These are phyloP conservation scores for Candida ortonii DNA, from an alignment of 805 yeast species.

Conservation along the genomic window DNA sequence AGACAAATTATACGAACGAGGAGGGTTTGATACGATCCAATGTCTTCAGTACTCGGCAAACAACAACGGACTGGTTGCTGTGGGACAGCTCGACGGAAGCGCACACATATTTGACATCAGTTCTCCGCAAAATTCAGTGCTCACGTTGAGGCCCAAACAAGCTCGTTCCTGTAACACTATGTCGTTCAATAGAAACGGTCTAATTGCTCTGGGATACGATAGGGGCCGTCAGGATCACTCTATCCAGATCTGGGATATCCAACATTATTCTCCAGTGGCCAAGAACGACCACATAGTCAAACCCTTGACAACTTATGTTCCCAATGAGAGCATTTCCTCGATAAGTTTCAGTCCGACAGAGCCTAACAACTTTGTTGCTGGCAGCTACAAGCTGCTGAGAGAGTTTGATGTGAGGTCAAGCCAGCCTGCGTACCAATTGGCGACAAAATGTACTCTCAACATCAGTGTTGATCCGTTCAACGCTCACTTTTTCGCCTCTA, in stretches of 20 bases:
- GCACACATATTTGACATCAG: conserved; percentile 62
- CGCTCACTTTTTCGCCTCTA: conserved; percentile 64
- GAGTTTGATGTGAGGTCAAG: conserved; percentile 72
- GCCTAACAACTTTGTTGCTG: conserved; percentile 56
- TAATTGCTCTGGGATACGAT: conserved; percentile 77
- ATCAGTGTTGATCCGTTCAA: conserved; percentile 68
- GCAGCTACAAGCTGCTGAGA: conserved; percentile 72
- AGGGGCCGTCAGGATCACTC: conserved; percentile 74
- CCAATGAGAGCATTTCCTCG: conserved; percentile 73
- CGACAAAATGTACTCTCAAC: conserved; percentile 69
- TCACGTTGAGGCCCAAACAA: conserved; percentile 57
- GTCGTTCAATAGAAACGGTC: conserved; percentile 61
- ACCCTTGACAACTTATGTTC: conserved; percentile 56
- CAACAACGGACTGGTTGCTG: conserved; percentile 60
- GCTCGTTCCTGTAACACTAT: conserved; percentile 73
- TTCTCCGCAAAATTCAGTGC: conserved; percentile 30
- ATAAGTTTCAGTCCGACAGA: conserved; percentile 63
- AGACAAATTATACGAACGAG: conserved; percentile 47
- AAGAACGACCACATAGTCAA: conserved; percentile 50
- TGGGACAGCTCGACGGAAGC: conserved; percentile 72
- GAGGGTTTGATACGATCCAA: conserved; percentile 67
- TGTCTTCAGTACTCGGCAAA: conserved; percentile 60
- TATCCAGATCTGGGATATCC: conserved; percentile 76
- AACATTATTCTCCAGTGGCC: conserved; percentile 49
- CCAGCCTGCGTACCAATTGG: conserved; percentile 66